A percentile compares a stretch with the other conserved stretches of the same genome.
phyloP scores from a whole-genome alignment of 306 rosid genomes.

The Delonix regia region DNA sequence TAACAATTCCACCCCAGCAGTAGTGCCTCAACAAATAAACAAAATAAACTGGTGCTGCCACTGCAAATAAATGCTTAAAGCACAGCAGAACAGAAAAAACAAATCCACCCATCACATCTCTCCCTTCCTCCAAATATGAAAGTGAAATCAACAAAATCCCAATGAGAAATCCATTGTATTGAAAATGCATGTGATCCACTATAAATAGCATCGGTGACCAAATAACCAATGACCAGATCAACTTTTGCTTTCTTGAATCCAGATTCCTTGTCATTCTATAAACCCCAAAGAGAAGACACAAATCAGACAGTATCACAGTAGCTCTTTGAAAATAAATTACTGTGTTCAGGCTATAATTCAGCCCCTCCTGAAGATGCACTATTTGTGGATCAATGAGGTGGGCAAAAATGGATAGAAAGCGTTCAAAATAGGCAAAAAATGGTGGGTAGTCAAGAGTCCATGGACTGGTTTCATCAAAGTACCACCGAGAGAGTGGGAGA shows the following conservation, averaged over 20 bases:
- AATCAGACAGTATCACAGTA: conserved; percentile 71
- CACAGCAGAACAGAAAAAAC: conserved; percentile 73
- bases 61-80: conserved; percentile 91
- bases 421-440: conserved; percentile 78
- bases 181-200: conserved; percentile 92
- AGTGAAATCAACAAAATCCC: conserved; percentile 84
- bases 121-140: conserved; percentile 85
- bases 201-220: conserved; percentile 93
- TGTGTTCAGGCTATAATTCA: conserved; percentile 54
- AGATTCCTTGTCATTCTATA: conserved; percentile 54
- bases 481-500: conserved; percentile 88
- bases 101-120: conserved; percentile 83
- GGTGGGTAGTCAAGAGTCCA: conserved; percentile 97
- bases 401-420: conserved; percentile 65
- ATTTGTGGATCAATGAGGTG: conserved; percentile 69
- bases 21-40: conserved; percentile 87
- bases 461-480: conserved; percentile 78
- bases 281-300: conserved; percentile 71
- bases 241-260: conserved; percentile 56
- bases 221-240: conserved; percentile 69
- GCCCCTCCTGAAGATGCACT: conserved; percentile 70
- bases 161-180: conserved; percentile 90
- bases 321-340: conserved; percentile 72
- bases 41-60: conserved; percentile 87
- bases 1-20: conserved; percentile 71